These are phyloP conservation scores for Pseudogymnoascus verrucosus DNA, from an alignment of 2,329 filamentous ascomycete species.

Conservation along the genomic window DNA sequence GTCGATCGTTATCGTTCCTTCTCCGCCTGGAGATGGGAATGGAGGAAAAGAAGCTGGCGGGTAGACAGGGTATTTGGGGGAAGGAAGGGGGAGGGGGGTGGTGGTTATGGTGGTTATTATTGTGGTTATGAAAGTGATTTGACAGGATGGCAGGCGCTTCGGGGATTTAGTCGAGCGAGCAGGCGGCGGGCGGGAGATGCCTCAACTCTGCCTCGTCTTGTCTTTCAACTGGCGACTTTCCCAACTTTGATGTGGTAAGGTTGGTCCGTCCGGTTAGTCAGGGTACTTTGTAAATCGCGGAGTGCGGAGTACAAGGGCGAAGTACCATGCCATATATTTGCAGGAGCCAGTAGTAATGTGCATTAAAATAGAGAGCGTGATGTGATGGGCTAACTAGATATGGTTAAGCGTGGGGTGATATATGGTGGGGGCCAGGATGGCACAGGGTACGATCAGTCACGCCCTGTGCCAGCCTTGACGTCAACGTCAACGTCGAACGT, in stretches of 20 bases:
- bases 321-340: neutral
- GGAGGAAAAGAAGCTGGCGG: neutral
- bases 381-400: neutral
- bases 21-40: neutral
- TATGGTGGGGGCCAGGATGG: neutral
- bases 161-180: neutral
- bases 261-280: neutral
- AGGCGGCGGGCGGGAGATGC: neutral
- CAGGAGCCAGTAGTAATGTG: too few relatives aligned
- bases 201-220: neutral
- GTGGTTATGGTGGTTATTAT: neutral
- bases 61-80: neutral
- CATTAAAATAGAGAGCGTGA: neutral
- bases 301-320: neutral
- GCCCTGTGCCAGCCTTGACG: neutral
- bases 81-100: neutral
- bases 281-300: neutral
- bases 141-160: neutral
- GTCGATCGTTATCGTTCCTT: neutral
- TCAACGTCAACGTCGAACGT: too few relatives aligned
- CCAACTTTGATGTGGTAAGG: neutral
- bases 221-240: neutral
- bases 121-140: neutral
- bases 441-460: neutral
- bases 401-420: neutral